Conservation (phyloP, 2,329 filamentous ascomycete genomes). For the Paecilomyces sp. region DNA sequence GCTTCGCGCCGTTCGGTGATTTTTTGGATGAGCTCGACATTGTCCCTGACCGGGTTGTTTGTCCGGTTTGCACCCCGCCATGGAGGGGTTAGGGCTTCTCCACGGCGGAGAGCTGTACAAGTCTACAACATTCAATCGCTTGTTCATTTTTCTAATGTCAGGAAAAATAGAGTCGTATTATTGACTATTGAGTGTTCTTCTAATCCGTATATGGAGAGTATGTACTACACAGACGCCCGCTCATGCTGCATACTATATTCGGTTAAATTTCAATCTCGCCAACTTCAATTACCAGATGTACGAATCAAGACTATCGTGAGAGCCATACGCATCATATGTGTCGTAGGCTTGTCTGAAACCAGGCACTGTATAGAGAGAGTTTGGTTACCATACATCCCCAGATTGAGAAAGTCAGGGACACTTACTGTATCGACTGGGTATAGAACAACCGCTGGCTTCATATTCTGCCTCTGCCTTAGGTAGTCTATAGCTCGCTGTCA, state of each 20-base stretch:
- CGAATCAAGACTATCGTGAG: background rate
- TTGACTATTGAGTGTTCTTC: background rate
- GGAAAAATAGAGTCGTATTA: background rate
- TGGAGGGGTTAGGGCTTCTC: slow-evolving; percentile 11
- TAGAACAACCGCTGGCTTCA: slow-evolving; percentile 31
- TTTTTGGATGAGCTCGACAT: slow-evolving; percentile 29
- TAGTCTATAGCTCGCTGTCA: slow-evolving; percentile 22
- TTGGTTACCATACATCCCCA: slow-evolving; percentile 5
- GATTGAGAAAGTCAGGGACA: background rate
- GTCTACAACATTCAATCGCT: background rate
- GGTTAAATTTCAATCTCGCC: background rate
- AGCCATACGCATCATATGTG: background rate
- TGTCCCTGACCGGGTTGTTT: slow-evolving; percentile 26
- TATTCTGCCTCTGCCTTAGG: slow-evolving; percentile 33
- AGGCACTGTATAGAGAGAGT: slow-evolving; percentile 9
- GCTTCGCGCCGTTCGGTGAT: slow-evolving; percentile 22
- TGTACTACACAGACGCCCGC: background rate
- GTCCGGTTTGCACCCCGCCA: slow-evolving; percentile 28
- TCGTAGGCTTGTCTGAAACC: slow-evolving; percentile 13
- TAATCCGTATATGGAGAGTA: background rate
- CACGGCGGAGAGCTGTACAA: background rate
- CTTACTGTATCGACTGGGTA: slow-evolving; percentile 22
- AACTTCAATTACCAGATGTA: background rate
- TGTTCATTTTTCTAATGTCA: background rate
- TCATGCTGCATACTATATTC: background rate